These are phyloP conservation scores for Rostrohypoxylon terebratum DNA, from an alignment of 495 filamentous ascomycete species.

Conservation along the genomic window DNA sequence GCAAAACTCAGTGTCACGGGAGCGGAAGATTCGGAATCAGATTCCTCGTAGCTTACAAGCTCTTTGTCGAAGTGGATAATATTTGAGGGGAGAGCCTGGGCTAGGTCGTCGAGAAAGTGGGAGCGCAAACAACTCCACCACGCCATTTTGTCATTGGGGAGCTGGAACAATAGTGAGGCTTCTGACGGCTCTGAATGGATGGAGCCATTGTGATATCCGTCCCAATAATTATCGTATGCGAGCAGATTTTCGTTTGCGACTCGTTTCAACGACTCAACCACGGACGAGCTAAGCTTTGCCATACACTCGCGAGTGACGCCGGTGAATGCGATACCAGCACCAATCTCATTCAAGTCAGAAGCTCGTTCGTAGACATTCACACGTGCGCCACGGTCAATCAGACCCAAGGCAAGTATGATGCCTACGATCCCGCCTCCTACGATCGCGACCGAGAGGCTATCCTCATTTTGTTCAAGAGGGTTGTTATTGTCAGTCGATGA, in stretches of 20 bases:
- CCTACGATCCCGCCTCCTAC: conserved; percentile 61
- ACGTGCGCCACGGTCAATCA: conserved; percentile 46
- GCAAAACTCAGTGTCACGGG: conserved; percentile 54
- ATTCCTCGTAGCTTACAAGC: conserved; percentile 43
- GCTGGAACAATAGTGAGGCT: conserved; percentile 36
- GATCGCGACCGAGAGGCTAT: conserved; percentile 46
- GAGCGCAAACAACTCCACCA: conserved; percentile 57
- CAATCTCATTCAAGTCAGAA: conserved; percentile 53
- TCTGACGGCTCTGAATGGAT: conserved; percentile 3
- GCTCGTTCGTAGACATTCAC: conserved; percentile 60
- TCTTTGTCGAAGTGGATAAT: conserved; percentile 53
- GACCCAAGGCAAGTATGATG: conserved; percentile 53
- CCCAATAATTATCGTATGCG: conserved; percentile 7
- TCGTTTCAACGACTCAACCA: background rate
- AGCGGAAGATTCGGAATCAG: conserved; percentile 3
- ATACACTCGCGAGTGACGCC: conserved; percentile 50
- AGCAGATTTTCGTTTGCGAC: conserved; percentile 9
- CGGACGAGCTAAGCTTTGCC: conserved; percentile 3
- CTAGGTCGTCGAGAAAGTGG: conserved; percentile 65
- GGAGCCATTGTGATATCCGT: background rate
- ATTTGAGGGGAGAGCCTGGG: conserved; percentile 59
- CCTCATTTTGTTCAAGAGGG: background rate
- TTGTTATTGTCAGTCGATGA: background rate
- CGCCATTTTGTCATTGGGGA: conserved; percentile 5
- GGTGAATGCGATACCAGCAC: conserved; percentile 61